Evolutionary conservation across 495 filamentous ascomycete genomes (phyloP), one percentile per base, ranked within the genome.

Genomic region (Hypoxylon crocopeplum): DNA sequence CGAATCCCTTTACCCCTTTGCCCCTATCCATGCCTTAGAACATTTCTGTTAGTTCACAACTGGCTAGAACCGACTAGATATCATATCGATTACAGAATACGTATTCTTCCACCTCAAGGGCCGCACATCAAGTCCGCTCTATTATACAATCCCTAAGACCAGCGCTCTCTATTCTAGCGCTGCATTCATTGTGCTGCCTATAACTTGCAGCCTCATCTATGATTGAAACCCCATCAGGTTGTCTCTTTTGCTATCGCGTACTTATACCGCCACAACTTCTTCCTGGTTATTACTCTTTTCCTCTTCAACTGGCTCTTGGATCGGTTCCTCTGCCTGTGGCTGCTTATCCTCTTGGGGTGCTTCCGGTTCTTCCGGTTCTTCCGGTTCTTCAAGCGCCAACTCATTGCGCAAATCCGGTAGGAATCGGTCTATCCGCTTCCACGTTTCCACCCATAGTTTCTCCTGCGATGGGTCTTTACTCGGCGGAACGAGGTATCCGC

Each of bases 351-450:
- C 48, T 10, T 34, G n/a, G 24, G 37, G 22, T n/a, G 32, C 50
- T 38, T 54, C 37, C 11, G 42, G 54, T 45, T 67, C 77, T 32
- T n/a, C n/a, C n/a, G n/a, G n/a, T n/a, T n/a, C n/a, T n/a, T n/a
- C n/a, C n/a, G 52, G 61, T 48, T 67, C 77, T 50, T 82, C 81
- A 32, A 82, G 61, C 13, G 73, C 76, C 33, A 84, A 37, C 36
- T 83, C 80, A 37, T 73, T 76, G 39, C 72, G 75, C 50, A 99
- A 73, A 56, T 88, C 84, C 0, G 95, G 94, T 51, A 98, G 71
- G 78, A 98, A 98, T 20, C 94, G 78, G 37, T 97, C 91, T 33
- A 99, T 82, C 42, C 93, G 79, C 70, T 90, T 93, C 85, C 90
- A 92, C 7, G 94, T 98, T 72, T 90, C 86, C 5, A 77, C 78